phyloP scores from a whole-genome alignment of 2,329 filamentous ascomycete genomes.

The Alternaria gaisen region DNA sequence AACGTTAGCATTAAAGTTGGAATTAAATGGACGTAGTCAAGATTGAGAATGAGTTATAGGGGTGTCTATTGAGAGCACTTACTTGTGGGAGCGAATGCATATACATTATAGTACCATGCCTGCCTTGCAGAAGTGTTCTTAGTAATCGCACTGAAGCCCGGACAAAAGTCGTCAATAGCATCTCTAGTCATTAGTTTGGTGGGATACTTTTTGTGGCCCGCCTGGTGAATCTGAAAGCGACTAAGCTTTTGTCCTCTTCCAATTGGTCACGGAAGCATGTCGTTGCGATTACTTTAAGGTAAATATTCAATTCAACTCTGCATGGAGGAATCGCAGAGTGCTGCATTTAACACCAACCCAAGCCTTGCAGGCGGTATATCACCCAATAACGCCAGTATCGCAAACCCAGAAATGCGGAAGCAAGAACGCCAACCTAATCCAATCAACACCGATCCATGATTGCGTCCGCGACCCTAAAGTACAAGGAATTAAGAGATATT shows the following conservation, averaged over 20 bases:
- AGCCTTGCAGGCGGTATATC: conserved; percentile 19
- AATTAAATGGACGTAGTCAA: background rate
- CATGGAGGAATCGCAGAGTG: conserved; percentile 1
- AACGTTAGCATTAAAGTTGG: background rate
- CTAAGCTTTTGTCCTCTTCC: background rate
- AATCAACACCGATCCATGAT: conserved; percentile 5
- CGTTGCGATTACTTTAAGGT: background rate
- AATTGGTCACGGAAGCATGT: background rate
- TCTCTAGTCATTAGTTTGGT: background rate
- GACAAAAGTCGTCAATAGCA: background rate
- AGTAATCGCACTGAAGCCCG: background rate
- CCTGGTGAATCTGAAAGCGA: background rate
- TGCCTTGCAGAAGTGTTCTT: background rate
- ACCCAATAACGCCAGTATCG: conserved; percentile 12
- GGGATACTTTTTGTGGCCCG: background rate
- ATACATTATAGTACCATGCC: background rate
- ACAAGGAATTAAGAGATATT: conserved; percentile 15
- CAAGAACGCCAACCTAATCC: conserved; percentile 1
- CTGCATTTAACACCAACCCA: conserved; percentile 3
- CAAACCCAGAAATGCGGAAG: conserved; percentile 1
- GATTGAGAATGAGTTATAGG: background rate
- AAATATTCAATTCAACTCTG: conserved; percentile 12
- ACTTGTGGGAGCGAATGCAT: background rate
- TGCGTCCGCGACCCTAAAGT: conserved; percentile 5
- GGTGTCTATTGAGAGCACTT: background rate